Base-by-base conservation (phyloP, 1,139 yeast genomes). In the Yamadazyma sp. region DNA sequence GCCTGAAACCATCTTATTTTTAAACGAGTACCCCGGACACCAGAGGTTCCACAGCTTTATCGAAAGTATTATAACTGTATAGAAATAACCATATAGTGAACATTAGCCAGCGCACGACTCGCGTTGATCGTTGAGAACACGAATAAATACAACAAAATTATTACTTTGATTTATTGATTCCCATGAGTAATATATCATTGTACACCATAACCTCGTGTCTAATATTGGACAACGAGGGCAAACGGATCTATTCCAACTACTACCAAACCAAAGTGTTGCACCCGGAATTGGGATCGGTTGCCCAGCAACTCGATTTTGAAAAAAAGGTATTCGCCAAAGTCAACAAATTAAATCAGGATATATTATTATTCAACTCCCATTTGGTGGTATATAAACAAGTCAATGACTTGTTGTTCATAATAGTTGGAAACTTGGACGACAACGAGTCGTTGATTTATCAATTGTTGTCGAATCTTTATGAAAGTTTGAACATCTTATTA, bases 381-480 rank as follows among this genome's bases (percentile, higher is more conserved):
- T 72, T 88, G 46, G 79, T 88, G 32, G 82, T 87, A 14, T 92
- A 89, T 66, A 90, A 87, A 62, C 95, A 89, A 60, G 74, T 84
- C 32, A 96, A 92, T 59, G 80, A 86, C 43, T 67, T 84, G 34
- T 62, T 90, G 33, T 80, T 86, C 54, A 63, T 89, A 25, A 69
- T 88, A 44, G 95, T 92, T 27, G 74, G 77, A n/a, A 72, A 73
- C 40, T 62, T 85, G 42, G 82, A 82, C 45, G 98, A 90, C 62
- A 94, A 89, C 59, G 99, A 92, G 64, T 71, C 85, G 31, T 72
- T 90, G 67, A 67, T 92, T 35, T 89, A 77, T 62, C 84, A 86
- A 38, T 85, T 86, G 34, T 76, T 89, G 42, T 74, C 79, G 47
- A 95, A 94, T 28, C 70, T 92, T 46, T 77, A 78, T 48, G 96